A percentile compares a stretch with the other conserved stretches of the same genome.
These are phyloP conservation scores for Camelina neglecta DNA, from an alignment of 345 rosid genomes.

Conservation along the genomic window DNA sequence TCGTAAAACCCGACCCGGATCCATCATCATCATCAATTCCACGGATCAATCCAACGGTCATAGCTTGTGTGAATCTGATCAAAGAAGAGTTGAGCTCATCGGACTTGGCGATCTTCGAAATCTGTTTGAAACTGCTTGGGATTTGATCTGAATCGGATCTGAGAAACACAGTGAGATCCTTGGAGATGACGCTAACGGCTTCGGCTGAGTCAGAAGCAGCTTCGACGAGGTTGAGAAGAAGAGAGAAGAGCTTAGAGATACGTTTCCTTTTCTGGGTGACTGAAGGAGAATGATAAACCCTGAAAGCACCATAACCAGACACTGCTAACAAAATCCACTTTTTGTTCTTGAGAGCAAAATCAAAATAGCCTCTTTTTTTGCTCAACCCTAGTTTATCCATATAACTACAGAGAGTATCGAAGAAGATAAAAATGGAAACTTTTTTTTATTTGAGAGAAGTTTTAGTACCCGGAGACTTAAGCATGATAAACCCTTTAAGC, in stretches of 20 bases:
- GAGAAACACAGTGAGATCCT: constrained; percentile 60
- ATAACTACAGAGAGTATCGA: constrained; percentile 1
- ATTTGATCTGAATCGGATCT: constrained; percentile 71
- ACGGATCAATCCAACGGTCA: constrained; percentile 55
- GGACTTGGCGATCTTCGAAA: constrained; percentile 62
- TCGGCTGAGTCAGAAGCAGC: constrained; percentile 67
- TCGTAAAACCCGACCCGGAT: constrained; percentile 50
- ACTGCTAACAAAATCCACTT: constrained; percentile 59
- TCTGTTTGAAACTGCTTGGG: constrained; percentile 74
- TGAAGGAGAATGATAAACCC: constrained; percentile 65
- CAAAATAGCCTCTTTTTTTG: constrained; percentile 51
- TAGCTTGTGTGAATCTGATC: constrained; percentile 54
- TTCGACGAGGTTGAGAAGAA: constrained; percentile 60
- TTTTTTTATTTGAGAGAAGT: constrained; percentile 2
- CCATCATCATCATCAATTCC: constrained; percentile 46
- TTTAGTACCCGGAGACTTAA: background rate
- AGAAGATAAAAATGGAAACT: background rate
- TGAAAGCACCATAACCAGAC: constrained; percentile 61
- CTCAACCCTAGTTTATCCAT: constrained; percentile 60
- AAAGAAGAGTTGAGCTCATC: constrained; percentile 60
- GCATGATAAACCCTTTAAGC: constrained; percentile 10
- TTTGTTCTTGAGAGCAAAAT: constrained; percentile 54
- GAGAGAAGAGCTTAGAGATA: constrained; percentile 56
- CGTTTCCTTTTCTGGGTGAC: constrained; percentile 55
- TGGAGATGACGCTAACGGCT: constrained; percentile 52